Evolutionary conservation across 176 grass and related monocot species (phyloP).

Genomic region (Elymus sibiricus): DNA sequence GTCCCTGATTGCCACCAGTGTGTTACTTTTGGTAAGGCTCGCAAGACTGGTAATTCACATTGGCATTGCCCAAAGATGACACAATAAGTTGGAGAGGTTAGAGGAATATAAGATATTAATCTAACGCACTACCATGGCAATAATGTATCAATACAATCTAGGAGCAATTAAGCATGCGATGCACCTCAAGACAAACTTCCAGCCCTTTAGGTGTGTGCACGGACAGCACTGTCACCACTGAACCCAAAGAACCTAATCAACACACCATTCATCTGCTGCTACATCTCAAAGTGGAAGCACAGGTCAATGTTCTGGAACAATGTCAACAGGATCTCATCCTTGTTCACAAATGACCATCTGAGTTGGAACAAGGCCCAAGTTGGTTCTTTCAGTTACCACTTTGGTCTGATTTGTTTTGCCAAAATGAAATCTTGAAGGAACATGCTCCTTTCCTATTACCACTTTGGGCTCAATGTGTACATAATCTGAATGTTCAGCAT

Average conservation of each 20-base stretch:
- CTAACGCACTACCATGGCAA: neutral
- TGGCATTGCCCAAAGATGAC: constrained; percentile 53
- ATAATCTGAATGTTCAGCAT: too few relatives aligned
- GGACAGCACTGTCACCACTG: constrained; percentile 87
- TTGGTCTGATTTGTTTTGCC: constrained; percentile 57
- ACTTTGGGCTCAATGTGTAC: too few relatives aligned
- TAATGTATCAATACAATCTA: neutral
- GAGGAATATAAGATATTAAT: neutral
- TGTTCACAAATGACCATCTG: constrained; percentile 91
- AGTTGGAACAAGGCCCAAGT: constrained; percentile 68
- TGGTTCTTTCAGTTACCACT: too few relatives aligned
- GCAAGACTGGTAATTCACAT: constrained; percentile 90
- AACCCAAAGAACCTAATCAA: constrained; percentile 94
- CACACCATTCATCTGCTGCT: constrained; percentile 83
- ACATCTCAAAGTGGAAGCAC: constrained; percentile 95
- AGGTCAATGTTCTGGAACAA: constrained; percentile 85
- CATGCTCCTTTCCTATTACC: too few relatives aligned
- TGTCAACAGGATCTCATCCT: constrained; percentile 86
- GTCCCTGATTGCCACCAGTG: constrained; percentile 92
- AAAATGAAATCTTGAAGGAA: neutral
- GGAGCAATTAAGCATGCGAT: neutral
- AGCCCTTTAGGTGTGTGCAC: constrained; percentile 68
- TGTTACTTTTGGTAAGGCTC: constrained; percentile 90
- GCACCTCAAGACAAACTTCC: constrained; percentile 91
- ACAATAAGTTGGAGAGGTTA: neutral